phyloP scores from a whole-genome alignment of 1,284 basidiomycete species.

The Heterobasidion irregulare region DNA sequence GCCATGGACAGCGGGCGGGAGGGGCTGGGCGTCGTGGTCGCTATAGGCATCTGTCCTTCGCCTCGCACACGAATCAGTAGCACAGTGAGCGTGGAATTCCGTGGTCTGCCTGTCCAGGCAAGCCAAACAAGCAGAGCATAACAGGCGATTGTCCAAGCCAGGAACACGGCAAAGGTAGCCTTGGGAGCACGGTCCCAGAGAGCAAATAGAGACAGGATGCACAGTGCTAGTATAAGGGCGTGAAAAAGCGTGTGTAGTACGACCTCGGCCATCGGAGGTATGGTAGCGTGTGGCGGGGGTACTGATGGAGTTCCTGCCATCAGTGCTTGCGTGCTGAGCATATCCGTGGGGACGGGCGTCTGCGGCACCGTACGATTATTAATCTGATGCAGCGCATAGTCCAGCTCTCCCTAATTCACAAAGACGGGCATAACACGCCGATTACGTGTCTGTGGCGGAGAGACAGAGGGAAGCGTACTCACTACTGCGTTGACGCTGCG shows the following conservation, averaged over 20 bases:
- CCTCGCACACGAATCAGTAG: constrained; percentile 38
- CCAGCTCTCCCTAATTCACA: constrained; percentile 50
- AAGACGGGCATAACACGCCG: constrained; percentile 10
- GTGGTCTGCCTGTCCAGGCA: constrained; percentile 49
- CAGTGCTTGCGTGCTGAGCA: constrained; percentile 36
- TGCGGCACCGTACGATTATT: constrained; percentile 29
- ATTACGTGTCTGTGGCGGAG: constrained; percentile 4
- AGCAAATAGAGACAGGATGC: constrained; percentile 44
- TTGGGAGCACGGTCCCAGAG: constrained; percentile 48
- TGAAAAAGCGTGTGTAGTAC: constrained; percentile 48
- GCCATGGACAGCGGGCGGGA: constrained; percentile 28
- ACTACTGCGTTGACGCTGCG: constrained; percentile 63
- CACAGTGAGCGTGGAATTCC: constrained; percentile 47
- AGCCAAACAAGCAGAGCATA: constrained; percentile 44
- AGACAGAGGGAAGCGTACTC: constrained; percentile 19
- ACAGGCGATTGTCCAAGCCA: constrained; percentile 50
- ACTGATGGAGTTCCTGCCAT: constrained; percentile 18
- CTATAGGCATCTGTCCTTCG: constrained; percentile 11
- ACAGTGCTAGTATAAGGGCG: constrained; percentile 47
- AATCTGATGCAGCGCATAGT: constrained; percentile 47
- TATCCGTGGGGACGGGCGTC: constrained; percentile 44
- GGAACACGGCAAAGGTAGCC: constrained; percentile 55
- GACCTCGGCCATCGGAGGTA: constrained; percentile 34
- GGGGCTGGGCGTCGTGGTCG: constrained; percentile 21
- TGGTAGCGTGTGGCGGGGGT: constrained; percentile 18